Percentiles rank a stretch among this genome's conserved stretches.
phyloP scores from a whole-genome alignment of 352 stramenopile species.

The Globisporangium middletonii region DNA sequence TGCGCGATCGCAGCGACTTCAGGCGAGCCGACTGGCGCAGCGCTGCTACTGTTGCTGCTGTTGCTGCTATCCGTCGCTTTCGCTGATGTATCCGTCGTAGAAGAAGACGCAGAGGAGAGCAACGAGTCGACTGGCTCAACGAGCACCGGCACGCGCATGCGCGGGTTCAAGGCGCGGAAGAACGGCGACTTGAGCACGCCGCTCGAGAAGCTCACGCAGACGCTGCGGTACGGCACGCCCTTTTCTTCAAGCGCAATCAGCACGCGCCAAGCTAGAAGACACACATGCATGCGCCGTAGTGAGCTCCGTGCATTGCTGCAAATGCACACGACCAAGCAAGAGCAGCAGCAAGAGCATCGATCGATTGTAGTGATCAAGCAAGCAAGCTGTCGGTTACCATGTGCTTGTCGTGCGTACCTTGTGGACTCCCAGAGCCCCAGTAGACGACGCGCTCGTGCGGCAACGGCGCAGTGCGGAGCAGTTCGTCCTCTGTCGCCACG shows the following conservation, averaged over 20 bases:
- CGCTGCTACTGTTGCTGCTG: neutral
- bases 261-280: slow-evolving; percentile 64
- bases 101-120: neutral
- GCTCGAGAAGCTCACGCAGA: slow-evolving; percentile 81
- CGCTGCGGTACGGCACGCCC: slow-evolving; percentile 62
- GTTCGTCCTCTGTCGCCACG: slow-evolving; percentile 37
- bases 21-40: neutral
- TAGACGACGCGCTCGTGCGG: slow-evolving; percentile 75
- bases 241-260: slow-evolving; percentile 81
- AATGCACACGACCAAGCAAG: too few species aligned
- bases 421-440: slow-evolving; percentile 77
- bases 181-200: slow-evolving; percentile 77
- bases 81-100: neutral
- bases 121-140: slow-evolving; percentile 45
- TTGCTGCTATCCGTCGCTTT: neutral
- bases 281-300: neutral
- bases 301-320: neutral
- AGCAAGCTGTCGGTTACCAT: too few species aligned
- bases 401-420: slow-evolving; percentile 31
- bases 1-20: slow-evolving; percentile 22
- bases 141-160: slow-evolving; percentile 77
- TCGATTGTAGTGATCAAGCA: too few species aligned
- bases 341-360: too few species aligned
- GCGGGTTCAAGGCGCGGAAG: slow-evolving; percentile 70
- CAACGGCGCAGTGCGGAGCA: slow-evolving; percentile 45